Evolutionary conservation across 495 filamentous ascomycete species (phyloP).

Genomic region (Penicillium simplicissimum): DNA sequence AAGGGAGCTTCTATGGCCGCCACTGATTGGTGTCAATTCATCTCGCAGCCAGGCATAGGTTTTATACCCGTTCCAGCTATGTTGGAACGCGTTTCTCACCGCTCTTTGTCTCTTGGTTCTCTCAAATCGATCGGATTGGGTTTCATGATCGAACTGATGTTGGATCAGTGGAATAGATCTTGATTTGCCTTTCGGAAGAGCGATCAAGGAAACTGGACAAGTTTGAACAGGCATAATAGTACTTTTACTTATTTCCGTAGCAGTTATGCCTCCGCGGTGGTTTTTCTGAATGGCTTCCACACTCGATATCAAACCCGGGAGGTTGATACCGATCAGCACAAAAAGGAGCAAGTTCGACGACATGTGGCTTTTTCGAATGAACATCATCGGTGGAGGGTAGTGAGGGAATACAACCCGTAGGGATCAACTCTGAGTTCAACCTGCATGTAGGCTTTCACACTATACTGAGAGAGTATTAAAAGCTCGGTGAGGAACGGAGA

Average conservation of each 20-base stretch:
- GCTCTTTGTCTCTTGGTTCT: conserved; percentile 49
- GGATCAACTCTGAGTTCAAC: not conserved
- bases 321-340: conserved; percentile 1
- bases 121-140: conserved; percentile 28
- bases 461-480: not conserved
- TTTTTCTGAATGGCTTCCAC: not conserved
- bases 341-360: conserved; percentile 1
- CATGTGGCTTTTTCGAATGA: not conserved
- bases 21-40: conserved; percentile 68
- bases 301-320: conserved; percentile 1
- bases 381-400: not conserved
- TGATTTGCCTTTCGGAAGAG: conserved; percentile 4
- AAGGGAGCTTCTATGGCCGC: conserved; percentile 52
- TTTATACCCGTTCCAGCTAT: conserved; percentile 78
- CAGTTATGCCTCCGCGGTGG: not conserved
- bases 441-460: not conserved
- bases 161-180: conserved; percentile 52
- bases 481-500: not conserved
- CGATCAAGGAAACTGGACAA: conserved; percentile 7
- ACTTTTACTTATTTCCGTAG: not conserved
- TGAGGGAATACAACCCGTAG: not conserved
- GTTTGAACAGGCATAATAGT: not conserved
- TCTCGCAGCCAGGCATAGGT: conserved; percentile 76
- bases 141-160: conserved; percentile 50
- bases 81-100: conserved; percentile 66